Evolutionary conservation across 73 alveolate species (phyloP), one percentile per base, ranked within the genome.

Genomic region (Uronychia binucleata): DNA sequence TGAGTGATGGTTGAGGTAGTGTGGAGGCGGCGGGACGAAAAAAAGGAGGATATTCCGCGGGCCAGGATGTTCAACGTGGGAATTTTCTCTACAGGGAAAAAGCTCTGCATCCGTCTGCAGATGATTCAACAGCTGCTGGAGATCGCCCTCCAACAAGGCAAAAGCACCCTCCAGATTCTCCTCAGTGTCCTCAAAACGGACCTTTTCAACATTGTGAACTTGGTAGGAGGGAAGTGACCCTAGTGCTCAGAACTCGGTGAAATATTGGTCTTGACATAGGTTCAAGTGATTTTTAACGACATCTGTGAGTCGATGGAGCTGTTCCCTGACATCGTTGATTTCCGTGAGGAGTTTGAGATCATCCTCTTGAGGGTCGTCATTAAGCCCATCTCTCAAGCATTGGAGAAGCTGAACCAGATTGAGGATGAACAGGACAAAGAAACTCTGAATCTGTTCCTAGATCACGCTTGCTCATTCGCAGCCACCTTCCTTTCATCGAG

Each of bases 281-380:
- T 67, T 25, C 30, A 67, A 5, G 26, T 67, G 29, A 28, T 67
- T 13, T 1, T 67, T 13, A 26, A 26, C 13, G 46, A 79, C 1
- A 57, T 79, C 31, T 34, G 77, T 1, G 86, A 79, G 8, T 11
- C 30, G 26, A 28, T 31, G 1, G 78, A 79, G 28, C 34, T 31
- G 28, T 57, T n/a, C 28, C 57, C 57, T 8, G 78, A n/a, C 19
- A 31, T n/a, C 31, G 57, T 79, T n/a, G 33, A 26, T 28, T 79
- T n/a, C 58, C 34, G 86, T 28, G 86, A 79, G 30, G 86, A 79
- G 31, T 27, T 79, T 8, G 86, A 79, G 58, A 26, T 46, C 58
- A 31, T 79, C 11, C 34, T 79, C 13, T 57, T 46, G 59, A 33
- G 86, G 30, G 58, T 30, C 8, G 34, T 67, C 14, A 5, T 33